A percentile compares a stretch with the other conserved stretches of the same genome.
These are phyloP conservation scores for Lasiodiplodia sp. DNA, from an alignment of 2,329 filamentous ascomycete genomes.

Conservation along the genomic window DNA sequence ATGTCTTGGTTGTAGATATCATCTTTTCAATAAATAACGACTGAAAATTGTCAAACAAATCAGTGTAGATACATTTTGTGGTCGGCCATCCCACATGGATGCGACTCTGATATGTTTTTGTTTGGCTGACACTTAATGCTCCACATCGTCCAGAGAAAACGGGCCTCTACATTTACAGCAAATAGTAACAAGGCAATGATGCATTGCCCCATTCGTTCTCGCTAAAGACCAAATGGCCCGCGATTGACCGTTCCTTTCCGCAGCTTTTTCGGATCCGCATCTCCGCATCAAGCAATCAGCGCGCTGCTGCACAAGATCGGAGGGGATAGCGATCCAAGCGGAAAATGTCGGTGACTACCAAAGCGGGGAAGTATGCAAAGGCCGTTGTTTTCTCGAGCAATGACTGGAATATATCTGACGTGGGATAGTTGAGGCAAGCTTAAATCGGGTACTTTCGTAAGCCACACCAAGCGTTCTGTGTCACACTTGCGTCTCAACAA, in stretches of 20 bases:
- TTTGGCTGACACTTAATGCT: too few species aligned
- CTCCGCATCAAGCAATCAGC: background rate
- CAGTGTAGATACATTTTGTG: too few species aligned
- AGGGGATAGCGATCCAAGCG: background rate
- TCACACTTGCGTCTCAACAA: constrained; percentile 3
- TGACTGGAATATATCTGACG: constrained; percentile 6
- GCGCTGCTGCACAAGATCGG: background rate
- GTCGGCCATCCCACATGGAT: too few species aligned
- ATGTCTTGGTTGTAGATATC: too few species aligned
- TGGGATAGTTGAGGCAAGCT: constrained; percentile 14
- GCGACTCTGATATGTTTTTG: too few species aligned
- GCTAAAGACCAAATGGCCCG: too few species aligned
- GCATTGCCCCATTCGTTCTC: too few species aligned
- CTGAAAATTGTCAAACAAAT: too few species aligned
- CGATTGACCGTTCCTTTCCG: background rate
- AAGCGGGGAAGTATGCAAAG: background rate
- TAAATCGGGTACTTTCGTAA: constrained; percentile 22
- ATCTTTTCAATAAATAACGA: too few species aligned
- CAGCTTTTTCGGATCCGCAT: background rate
- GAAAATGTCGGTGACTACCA: background rate
- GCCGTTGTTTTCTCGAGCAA: background rate
- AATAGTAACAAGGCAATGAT: too few species aligned
- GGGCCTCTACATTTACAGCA: background rate
- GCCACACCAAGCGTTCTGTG: constrained; percentile 1
- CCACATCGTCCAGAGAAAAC: too few species aligned